Conservation (phyloP, 805 yeast genomes). For the Starmerella geochares region DNA sequence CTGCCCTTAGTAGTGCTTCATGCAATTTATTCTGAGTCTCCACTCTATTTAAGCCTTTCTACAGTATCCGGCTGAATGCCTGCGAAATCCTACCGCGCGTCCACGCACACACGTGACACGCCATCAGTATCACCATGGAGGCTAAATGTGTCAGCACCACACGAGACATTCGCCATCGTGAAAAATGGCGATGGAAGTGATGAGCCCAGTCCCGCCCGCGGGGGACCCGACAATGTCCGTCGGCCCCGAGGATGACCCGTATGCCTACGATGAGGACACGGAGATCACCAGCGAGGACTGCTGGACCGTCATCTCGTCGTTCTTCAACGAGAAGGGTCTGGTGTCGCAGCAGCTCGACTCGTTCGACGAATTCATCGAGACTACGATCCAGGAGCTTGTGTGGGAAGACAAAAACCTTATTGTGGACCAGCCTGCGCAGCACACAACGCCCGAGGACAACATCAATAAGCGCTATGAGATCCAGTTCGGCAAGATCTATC, state of each 20-base stretch:
- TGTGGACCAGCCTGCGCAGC: conserved; percentile 97
- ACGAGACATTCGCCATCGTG: conserved; percentile 9
- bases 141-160: conserved; percentile 8
- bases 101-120: neutral
- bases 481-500: conserved; percentile 92
- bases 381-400: conserved; percentile 92
- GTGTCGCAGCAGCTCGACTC: conserved; percentile 98
- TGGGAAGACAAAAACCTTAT: conserved; percentile 91
- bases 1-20: too few relatives aligned
- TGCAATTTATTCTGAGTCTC: too few relatives aligned
- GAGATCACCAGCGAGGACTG: conserved; percentile 95
- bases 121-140: neutral
- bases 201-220: conserved; percentile 16
- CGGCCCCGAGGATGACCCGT: conserved; percentile 24
- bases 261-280: conserved; percentile 57
- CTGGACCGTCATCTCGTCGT: conserved; percentile 95
- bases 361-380: conserved; percentile 92
- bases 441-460: conserved; percentile 80
- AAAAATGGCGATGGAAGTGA: conserved; percentile 21
- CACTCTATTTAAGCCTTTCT: too few relatives aligned
- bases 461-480: conserved; percentile 88
- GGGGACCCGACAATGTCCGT: conserved; percentile 10
- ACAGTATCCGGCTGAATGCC: too few relatives aligned
- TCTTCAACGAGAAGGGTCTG: conserved; percentile 90
- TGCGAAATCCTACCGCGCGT: too few relatives aligned